phyloP scores from a whole-genome alignment of 805 yeast genomes.

The Schwanniomyces vanrijiae region DNA sequence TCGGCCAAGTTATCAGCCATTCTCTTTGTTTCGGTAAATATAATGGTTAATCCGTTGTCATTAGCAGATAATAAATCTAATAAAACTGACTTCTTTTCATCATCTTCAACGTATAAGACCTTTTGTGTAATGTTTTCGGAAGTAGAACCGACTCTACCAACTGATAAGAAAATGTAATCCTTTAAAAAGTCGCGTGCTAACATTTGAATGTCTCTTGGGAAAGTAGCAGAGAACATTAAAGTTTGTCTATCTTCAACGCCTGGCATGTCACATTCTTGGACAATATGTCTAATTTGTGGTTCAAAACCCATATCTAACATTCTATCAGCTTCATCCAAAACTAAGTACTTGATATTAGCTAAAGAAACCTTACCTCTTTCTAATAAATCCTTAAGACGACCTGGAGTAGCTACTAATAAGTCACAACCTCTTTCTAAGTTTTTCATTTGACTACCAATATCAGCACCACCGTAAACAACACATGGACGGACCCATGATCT shows the following conservation, averaged over 20 bases:
- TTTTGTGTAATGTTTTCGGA: conserved; percentile 97
- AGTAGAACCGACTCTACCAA: conserved; percentile 99
- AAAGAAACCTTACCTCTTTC: conserved; percentile 94
- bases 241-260: conserved; percentile 89
- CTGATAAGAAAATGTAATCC: conserved; percentile 93
- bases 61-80: conserved; percentile 80
- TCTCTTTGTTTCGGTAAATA: conserved; percentile 97
- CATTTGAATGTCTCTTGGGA: conserved; percentile 96
- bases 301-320: conserved; percentile 99
- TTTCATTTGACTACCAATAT: conserved; percentile 82
- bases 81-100: conserved; percentile 85
- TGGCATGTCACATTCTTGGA: conserved; percentile 98
- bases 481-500: conserved; percentile 98
- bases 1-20: conserved; percentile 96
- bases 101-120: conserved; percentile 87
- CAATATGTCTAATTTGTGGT: conserved; percentile 98
- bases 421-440: conserved; percentile 93
- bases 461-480: conserved; percentile 99
- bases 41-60: conserved; percentile 82
- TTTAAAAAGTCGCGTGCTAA: conserved; percentile 96
- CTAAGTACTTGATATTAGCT: conserved; percentile 87
- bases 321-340: conserved; percentile 98
- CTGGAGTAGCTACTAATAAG: conserved; percentile 96
- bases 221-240: conserved; percentile 97
- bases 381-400: conserved; percentile 93